These are phyloP conservation scores for Leersia perrieri DNA, from an alignment of 176 grass and related monocot genomes.

Conservation along the genomic window DNA sequence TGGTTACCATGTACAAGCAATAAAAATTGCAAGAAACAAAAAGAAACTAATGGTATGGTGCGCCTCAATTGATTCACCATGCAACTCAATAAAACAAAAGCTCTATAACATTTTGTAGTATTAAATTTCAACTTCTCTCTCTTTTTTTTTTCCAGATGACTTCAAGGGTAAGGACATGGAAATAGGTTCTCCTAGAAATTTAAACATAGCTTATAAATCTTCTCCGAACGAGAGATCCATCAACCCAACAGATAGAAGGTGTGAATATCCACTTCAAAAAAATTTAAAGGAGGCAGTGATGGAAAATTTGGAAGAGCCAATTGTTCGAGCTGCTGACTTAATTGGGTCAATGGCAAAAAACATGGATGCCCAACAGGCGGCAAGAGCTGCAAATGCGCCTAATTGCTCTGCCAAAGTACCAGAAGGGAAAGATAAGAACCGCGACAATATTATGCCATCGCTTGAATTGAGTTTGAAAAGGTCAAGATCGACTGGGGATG, in stretches of 20 bases:
- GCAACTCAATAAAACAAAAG: not conserved
- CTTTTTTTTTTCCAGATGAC: constrained; percentile 44
- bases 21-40: constrained; percentile 49
- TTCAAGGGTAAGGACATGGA: constrained; percentile 72
- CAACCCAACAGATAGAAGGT: constrained; percentile 33
- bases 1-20: constrained; percentile 37
- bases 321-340: constrained; percentile 57
- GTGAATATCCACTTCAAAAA: constrained; percentile 32
- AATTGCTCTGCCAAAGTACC: constrained; percentile 40
- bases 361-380: constrained; percentile 33
- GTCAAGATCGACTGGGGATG: constrained; percentile 42
- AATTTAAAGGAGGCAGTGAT: constrained; percentile 30
- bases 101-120: not conserved
- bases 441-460: constrained; percentile 41
- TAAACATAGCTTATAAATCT: constrained; percentile 29
- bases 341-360: constrained; percentile 65
- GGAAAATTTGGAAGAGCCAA: constrained; percentile 45
- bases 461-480: constrained; percentile 81
- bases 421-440: constrained; percentile 41
- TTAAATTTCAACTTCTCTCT: constrained; percentile 6
- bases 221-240: constrained; percentile 21
- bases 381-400: constrained; percentile 33
- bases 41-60: constrained; percentile 52
- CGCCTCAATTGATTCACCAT: constrained; percentile 5
- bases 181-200: constrained; percentile 55